Percentiles rank a stretch among this genome's conserved stretches.
These are phyloP conservation scores for Dillenia suffruticosa DNA, from an alignment of 164 flowering plant species.

Conservation along the genomic window DNA sequence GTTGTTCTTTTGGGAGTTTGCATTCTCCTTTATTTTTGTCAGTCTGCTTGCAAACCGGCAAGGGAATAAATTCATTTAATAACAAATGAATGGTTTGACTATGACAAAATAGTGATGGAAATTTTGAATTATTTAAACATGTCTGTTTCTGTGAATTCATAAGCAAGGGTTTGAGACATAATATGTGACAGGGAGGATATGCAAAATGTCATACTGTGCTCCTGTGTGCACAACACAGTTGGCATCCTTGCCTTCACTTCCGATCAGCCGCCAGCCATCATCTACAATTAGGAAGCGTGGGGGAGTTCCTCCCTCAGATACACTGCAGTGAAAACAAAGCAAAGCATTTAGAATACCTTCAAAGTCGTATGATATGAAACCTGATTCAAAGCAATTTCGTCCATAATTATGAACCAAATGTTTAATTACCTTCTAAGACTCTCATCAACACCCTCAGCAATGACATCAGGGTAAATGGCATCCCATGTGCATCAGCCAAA, in stretches of 20 bases:
- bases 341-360: not conserved
- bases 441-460: constrained; percentile 90
- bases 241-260: constrained; percentile 38
- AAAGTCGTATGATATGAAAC: too few species aligned
- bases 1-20: constrained; percentile 74
- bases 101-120: constrained; percentile 10
- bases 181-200: not conserved
- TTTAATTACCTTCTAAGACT: constrained; percentile 67
- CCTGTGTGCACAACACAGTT: constrained; percentile 74
- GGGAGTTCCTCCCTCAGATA: constrained; percentile 76
- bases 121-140: too few species aligned
- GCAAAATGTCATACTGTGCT: constrained; percentile 68
- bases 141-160: too few species aligned
- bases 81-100: not conserved
- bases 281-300: constrained; percentile 86
- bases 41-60: constrained; percentile 86
- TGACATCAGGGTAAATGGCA: constrained; percentile 94
- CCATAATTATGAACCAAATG: not conserved
- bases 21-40: constrained; percentile 82
- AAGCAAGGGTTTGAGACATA: too few species aligned
- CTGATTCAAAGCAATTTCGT: too few species aligned
- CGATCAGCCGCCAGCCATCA: constrained; percentile 98
- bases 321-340: constrained; percentile 34
- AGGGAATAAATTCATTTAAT: not conserved
- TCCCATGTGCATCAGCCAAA: constrained; percentile 99